Conservation (phyloP, 805 yeast genomes). For the Spathaspora arborariae region DNA sequence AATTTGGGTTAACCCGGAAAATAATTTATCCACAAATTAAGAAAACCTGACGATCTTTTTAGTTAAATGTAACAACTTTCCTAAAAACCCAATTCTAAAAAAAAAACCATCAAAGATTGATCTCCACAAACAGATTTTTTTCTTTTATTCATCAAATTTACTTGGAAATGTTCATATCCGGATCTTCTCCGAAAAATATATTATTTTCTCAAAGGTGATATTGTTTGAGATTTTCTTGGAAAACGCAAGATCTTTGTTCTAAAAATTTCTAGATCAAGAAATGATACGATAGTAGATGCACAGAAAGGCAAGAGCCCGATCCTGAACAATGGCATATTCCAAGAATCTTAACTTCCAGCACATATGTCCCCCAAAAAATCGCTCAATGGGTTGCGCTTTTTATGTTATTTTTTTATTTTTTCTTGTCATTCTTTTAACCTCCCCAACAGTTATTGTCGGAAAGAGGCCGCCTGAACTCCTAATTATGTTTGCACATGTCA, state of each 20-base stretch:
- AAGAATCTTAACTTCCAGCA: too few species aligned
- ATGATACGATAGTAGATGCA: neutral
- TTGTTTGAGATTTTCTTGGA: neutral
- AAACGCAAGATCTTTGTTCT: neutral
- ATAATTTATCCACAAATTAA: too few species aligned
- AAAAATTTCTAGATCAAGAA: neutral
- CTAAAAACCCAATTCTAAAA: too few species aligned
- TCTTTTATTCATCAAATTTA: neutral
- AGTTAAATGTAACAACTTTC: too few species aligned
- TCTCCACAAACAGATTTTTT: neutral
- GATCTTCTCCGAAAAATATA: neutral
- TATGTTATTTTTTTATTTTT: too few species aligned
- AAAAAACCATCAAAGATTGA: neutral
- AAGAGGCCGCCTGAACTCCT: too few species aligned
- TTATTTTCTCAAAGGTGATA: neutral
- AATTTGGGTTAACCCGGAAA: too few species aligned
- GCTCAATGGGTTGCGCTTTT: too few species aligned
- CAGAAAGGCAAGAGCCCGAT: neutral
- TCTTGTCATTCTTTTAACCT: neutral
- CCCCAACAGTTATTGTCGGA: neutral
- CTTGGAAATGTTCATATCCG: too few species aligned
- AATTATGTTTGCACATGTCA: neutral
- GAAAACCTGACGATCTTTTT: neutral
- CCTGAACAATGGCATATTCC: too few species aligned
- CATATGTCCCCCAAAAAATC: too few species aligned